These are phyloP conservation scores for Scutellaria galericulata DNA, from an alignment of 257 asterid species.

Conservation along the genomic window DNA sequence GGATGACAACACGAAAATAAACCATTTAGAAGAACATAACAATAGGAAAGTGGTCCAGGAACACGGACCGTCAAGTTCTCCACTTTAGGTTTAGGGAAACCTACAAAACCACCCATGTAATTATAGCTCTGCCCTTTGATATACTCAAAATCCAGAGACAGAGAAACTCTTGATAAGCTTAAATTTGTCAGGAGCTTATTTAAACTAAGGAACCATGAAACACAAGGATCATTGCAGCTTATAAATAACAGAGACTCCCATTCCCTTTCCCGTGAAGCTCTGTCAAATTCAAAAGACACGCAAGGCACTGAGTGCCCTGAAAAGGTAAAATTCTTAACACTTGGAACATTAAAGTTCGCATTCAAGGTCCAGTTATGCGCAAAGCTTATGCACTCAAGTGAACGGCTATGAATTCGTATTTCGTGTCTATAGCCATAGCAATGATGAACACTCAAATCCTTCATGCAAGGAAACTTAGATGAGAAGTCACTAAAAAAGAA, in stretches of 20 bases:
- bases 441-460: neutral
- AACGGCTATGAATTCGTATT: conserved; percentile 11
- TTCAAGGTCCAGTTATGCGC: neutral
- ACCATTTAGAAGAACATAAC: neutral
- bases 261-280: neutral
- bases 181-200: conserved; percentile 5
- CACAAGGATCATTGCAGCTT: neutral
- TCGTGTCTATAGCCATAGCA: neutral
- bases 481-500: neutral
- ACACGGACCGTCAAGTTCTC: neutral
- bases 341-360: conserved; percentile 32
- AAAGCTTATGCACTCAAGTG: conserved; percentile 19
- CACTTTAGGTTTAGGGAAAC: neutral
- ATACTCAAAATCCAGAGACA: neutral
- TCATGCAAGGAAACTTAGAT: conserved; percentile 26
- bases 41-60: neutral
- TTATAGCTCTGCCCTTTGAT: neutral
- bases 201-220: conserved; percentile 14
- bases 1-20: conserved; percentile 18
- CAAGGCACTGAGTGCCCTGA: neutral
- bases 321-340: neutral
- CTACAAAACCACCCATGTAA: neutral
- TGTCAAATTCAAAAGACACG: neutral
- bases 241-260: conserved; percentile 10
- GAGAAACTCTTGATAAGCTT: conserved; percentile 10